Evolutionary conservation across 805 yeast genomes (phyloP), one percentile per base, ranked within the genome.

Genomic region (Yamadazyma paraphyllophila): DNA sequence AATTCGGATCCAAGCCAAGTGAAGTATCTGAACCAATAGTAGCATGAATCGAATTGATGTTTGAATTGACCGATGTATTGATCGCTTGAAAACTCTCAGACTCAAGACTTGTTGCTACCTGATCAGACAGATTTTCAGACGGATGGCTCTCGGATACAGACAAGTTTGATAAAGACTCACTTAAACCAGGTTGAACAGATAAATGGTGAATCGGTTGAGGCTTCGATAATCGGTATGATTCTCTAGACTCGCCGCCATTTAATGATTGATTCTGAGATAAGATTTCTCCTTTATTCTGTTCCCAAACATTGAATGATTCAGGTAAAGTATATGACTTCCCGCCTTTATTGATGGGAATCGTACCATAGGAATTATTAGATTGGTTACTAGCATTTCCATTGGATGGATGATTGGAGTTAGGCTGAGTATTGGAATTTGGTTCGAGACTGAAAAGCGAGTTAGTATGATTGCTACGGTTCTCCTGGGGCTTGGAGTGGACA

Each of bases 221-320:
- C 20, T 53, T 56, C 10, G 55, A 42, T 37, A 56, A 53, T 52
- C 62, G 66, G 55, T 65, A 70, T 42, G 57, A 55, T 41, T 67
- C 74, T 27, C 44, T 44, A 13, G 53, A 37, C 7, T 54, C 56
- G 11, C 24, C 35, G 7, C 4, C 17, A 7, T 15, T n/a, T 4
- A 2, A 12, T 14, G 25, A 10, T 13, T 15, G 30, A 25, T 37
- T 37, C 10, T 27, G 26, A n/a, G 41, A 8, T 24, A 44, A 34
- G 11, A 48, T 35, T n/a, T 38, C 27, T 8, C 27, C n/a, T 46
- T 61, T 57, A 47, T 58, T 63, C 15, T 66, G 63, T 31, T 68
- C 60, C 76, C 83, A 82, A 10, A 81, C 73, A 16, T 72, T 65
- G 48, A 82, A 70, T 51, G 82, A 72, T 52, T 82, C 81, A 25